A percentile compares a stretch with the other conserved stretches of the same genome.
phyloP scores from a whole-genome alignment of 805 yeast species.

The Sugiyamaella boreocaroliniensis region DNA sequence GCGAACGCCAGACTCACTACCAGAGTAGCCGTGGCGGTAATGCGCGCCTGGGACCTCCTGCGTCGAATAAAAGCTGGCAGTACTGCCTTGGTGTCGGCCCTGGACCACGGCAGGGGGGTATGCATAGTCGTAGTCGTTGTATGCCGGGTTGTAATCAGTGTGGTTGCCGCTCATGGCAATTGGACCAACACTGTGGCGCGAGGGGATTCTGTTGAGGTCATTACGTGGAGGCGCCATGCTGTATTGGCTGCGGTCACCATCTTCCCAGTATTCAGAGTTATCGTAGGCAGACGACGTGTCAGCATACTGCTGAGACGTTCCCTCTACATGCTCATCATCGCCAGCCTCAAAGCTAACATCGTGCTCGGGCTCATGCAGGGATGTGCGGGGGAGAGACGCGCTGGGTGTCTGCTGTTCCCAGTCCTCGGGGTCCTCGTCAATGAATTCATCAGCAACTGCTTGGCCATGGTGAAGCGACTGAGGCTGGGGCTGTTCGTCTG shows the following conservation, averaged over 20 bases:
- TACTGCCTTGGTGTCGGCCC: neutral
- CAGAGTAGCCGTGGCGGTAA: neutral
- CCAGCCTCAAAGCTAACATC: neutral
- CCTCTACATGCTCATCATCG: neutral
- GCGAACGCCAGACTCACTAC: neutral
- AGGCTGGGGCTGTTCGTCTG: neutral
- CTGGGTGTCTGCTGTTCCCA: neutral
- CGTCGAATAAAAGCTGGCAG: neutral
- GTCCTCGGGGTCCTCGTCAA: neutral
- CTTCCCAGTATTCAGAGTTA: neutral
- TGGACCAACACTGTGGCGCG: neutral
- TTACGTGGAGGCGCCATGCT: neutral
- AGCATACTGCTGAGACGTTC: neutral
- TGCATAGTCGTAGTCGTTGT: neutral
- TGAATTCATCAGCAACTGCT: neutral
- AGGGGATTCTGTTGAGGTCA: neutral
- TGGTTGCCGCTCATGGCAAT: neutral
- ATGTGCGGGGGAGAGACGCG: neutral
- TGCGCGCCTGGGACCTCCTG: neutral
- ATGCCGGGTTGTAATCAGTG: neutral
- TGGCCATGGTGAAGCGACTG: too few relatives aligned
- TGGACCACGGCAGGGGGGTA: neutral
- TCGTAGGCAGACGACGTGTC: neutral
- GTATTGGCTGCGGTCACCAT: neutral
- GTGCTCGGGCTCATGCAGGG: neutral